Evolutionary conservation across 2,329 filamentous ascomycete genomes (phyloP).

Genomic region (Aspergillus melleus): DNA sequence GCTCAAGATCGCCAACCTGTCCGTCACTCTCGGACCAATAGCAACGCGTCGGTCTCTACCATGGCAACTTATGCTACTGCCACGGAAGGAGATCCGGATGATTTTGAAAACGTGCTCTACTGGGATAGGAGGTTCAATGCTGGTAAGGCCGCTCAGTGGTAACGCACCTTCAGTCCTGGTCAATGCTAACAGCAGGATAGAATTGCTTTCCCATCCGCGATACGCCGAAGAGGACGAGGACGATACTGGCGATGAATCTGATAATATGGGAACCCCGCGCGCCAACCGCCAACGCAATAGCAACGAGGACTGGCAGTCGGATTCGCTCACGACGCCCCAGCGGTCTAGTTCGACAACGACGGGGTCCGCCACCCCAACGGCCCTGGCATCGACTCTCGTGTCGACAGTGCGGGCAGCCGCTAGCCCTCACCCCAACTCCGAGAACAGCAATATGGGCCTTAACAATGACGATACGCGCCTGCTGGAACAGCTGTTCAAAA

Average conservation of each 20-base stretch:
- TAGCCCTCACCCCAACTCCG: constrained; percentile 26
- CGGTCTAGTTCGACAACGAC: constrained; percentile 28
- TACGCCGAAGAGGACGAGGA: constrained; percentile 14
- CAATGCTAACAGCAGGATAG: constrained; percentile 11
- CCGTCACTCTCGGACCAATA: constrained; percentile 53
- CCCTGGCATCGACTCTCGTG: constrained; percentile 36
- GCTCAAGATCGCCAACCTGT: constrained; percentile 18
- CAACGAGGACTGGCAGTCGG: neutral
- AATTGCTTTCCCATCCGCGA: constrained; percentile 27
- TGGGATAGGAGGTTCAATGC: constrained; percentile 40
- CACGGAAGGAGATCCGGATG: constrained; percentile 52
- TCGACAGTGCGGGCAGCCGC: constrained; percentile 39
- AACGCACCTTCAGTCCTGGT: neutral
- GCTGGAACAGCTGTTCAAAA: constrained; percentile 55
- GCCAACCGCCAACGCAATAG: constrained; percentile 15
- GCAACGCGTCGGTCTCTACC: constrained; percentile 61
- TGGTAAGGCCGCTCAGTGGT: constrained; percentile 22
- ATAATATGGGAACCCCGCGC: constrained; percentile 25
- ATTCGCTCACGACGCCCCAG: constrained; percentile 28
- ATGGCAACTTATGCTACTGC: constrained; percentile 65
- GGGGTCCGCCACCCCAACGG: constrained; percentile 32
- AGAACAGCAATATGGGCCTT: constrained; percentile 31
- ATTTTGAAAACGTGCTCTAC: constrained; percentile 40
- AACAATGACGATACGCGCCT: constrained; percentile 58
- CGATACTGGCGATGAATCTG: constrained; percentile 20